Percentiles rank a stretch among this genome's conserved stretches.
These are phyloP conservation scores for Lachnellula subtilissima DNA, from an alignment of 2,329 filamentous ascomycete species.

Conservation along the genomic window DNA sequence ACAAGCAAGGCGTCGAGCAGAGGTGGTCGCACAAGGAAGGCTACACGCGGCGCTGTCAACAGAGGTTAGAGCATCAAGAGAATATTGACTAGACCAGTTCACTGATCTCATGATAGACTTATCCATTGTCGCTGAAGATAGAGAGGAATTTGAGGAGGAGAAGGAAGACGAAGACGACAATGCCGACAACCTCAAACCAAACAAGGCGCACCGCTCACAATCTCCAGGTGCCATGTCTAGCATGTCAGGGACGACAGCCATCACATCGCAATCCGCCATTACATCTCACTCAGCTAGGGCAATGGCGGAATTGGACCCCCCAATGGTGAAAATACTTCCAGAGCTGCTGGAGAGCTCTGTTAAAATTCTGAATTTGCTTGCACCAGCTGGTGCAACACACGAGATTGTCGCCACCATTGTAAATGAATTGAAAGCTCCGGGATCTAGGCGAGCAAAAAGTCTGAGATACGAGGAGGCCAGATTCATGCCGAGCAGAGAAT, in stretches of 20 bases:
- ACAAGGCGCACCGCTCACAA: constrained; percentile 4
- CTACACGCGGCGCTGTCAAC: constrained; percentile 7
- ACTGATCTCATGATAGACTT: constrained; percentile 23
- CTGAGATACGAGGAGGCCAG: constrained; percentile 14
- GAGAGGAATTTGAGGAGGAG: constrained; percentile 7
- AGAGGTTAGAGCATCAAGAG: constrained; percentile 11
- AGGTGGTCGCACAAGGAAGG: constrained; percentile 18
- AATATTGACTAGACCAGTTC: not conserved
- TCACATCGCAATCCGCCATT: constrained; percentile 9
- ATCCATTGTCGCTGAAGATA: constrained; percentile 27
- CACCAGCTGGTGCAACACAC: constrained; percentile 26
- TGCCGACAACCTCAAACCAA: not conserved
- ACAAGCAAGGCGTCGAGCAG: constrained; percentile 13
- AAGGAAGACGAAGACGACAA: constrained; percentile 1
- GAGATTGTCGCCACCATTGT: constrained; percentile 28
- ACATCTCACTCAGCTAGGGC: constrained; percentile 21
- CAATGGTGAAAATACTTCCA: constrained; percentile 36
- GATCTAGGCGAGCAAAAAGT: constrained; percentile 12
- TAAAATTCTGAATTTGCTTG: constrained; percentile 35
- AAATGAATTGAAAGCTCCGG: constrained; percentile 25
- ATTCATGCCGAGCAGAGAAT: constrained; percentile 11
- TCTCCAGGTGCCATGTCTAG: constrained; percentile 18
- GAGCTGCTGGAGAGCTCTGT: constrained; percentile 33
- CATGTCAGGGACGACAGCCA: constrained; percentile 24
- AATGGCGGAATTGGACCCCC: constrained; percentile 31